Conservation (phyloP, 345 rosid genomes). For the Ailanthus altissimus region DNA sequence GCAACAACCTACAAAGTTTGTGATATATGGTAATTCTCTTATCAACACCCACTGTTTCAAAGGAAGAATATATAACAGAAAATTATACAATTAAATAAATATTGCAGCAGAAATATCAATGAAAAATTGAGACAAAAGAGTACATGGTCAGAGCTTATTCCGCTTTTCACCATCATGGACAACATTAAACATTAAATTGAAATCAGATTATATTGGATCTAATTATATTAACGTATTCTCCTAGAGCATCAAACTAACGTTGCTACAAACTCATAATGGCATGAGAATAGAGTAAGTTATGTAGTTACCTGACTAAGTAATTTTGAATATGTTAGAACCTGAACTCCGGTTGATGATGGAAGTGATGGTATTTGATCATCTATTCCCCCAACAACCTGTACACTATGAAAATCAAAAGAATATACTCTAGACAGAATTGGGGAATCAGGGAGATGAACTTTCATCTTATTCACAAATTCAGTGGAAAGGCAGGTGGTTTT, state of each 20-base stretch:
- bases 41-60: background rate
- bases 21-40: background rate
- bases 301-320: slow-evolving; percentile 74
- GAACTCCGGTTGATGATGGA: slow-evolving; percentile 69
- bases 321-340: slow-evolving; percentile 70
- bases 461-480: slow-evolving; percentile 12
- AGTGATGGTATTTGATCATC: slow-evolving; percentile 79
- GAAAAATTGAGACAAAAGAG: background rate
- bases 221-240: background rate
- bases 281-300: slow-evolving; percentile 14
- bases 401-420: slow-evolving; percentile 24
- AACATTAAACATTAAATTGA: background rate
- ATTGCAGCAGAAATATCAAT: background rate
- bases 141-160: background rate
- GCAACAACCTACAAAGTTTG: background rate
- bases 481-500: slow-evolving; percentile 19
- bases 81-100: background rate
- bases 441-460: background rate
- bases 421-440: slow-evolving; percentile 7
- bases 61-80: background rate
- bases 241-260: background rate
- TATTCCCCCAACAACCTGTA: slow-evolving; percentile 90
- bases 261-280: slow-evolving; percentile 9
- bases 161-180: background rate
- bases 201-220: background rate